Percentiles rank a stretch among this genome's conserved stretches.
Conservation (phyloP, 129 eudicot species). For the Arctium minus region DNA sequence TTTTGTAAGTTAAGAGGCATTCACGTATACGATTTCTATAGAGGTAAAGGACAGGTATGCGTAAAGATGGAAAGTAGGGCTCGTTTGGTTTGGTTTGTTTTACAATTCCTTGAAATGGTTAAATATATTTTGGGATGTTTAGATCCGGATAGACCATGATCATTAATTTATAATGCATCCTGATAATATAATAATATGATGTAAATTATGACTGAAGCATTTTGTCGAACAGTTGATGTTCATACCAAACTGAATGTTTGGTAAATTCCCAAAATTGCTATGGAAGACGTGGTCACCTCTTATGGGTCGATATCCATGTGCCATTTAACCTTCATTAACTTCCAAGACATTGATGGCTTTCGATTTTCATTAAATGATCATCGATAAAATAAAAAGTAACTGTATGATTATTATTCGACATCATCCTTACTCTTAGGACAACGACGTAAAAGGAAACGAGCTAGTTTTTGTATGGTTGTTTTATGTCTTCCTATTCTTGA, state of each 20-base stretch:
- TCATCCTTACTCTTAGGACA: background rate
- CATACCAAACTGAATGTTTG: background rate
- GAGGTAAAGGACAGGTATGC: background rate
- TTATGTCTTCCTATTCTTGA: background rate
- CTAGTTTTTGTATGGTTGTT: background rate
- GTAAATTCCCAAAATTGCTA: too few species aligned
- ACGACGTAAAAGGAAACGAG: background rate
- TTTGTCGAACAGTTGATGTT: background rate
- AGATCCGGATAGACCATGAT: background rate
- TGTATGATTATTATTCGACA: conserved; percentile 1
- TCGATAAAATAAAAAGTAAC: background rate
- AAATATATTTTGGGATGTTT: background rate
- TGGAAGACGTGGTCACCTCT: background rate
- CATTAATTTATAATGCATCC: background rate
- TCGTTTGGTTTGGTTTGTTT: background rate
- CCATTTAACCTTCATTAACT: conserved; percentile 10
- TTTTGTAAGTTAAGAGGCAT: background rate
- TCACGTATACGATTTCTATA: background rate
- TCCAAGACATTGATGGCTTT: conserved; percentile 6
- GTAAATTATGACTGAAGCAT: background rate
- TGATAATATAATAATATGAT: too few species aligned
- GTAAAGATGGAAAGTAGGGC: too few species aligned
- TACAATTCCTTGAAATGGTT: background rate
- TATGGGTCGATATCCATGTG: conserved; percentile 24
- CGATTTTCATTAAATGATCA: background rate